phyloP scores from a whole-genome alignment of 192 early-diverging fungal genomes.

The Coemansia sp. region DNA sequence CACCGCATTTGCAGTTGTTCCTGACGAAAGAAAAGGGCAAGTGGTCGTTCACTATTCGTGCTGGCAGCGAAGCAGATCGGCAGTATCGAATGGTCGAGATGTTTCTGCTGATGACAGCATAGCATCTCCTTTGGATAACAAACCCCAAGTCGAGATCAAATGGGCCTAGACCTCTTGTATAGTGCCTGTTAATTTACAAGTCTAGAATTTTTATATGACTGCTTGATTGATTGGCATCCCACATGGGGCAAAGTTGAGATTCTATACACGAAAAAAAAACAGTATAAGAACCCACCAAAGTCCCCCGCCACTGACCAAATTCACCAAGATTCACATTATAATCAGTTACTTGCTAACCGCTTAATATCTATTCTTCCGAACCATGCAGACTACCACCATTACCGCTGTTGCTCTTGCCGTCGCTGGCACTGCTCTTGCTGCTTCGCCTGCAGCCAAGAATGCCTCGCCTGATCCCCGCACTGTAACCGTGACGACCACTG shows the following conservation, averaged over 20 bases:
- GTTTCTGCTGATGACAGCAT: background rate
- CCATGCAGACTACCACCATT: constrained; percentile 43
- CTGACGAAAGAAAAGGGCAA: constrained; percentile 18
- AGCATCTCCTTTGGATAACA: too few species aligned
- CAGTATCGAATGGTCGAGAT: background rate
- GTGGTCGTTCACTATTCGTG: constrained; percentile 54
- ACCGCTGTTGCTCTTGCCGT: constrained; percentile 42
- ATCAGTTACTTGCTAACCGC: constrained; percentile 1
- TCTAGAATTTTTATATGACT: background rate
- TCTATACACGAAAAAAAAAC: background rate
- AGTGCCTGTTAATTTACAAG: background rate
- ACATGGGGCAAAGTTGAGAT: too few species aligned
- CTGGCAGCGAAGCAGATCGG: constrained; percentile 44
- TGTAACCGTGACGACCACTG: constrained; percentile 35
- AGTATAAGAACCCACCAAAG: constrained; percentile 13
- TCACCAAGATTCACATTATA: too few species aligned
- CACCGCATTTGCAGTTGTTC: constrained; percentile 48
- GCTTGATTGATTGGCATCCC: background rate
- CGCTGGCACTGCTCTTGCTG: constrained; percentile 41
- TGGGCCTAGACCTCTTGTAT: constrained; percentile 13
- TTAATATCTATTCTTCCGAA: constrained; percentile 8
- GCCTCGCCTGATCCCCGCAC: constrained; percentile 39
- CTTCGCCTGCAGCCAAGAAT: constrained; percentile 24
- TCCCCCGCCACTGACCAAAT: background rate
- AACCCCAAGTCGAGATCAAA: constrained; percentile 19